A percentile compares a stretch with the other conserved stretches of the same genome.
Evolutionary conservation across 257 asterid species (phyloP).

Genomic region (Solanum peruvianum): DNA sequence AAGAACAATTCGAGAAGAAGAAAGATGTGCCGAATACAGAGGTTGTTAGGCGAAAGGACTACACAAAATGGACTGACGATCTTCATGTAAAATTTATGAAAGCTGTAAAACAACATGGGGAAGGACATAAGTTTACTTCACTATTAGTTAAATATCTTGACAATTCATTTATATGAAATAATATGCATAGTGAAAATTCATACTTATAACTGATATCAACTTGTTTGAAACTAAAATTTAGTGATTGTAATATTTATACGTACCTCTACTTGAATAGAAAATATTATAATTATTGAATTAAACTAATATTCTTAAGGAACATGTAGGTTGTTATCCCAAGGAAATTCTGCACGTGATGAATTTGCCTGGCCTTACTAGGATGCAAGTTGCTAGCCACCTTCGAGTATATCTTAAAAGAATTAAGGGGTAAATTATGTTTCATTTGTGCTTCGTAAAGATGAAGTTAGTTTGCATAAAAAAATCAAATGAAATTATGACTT

Average conservation of each 20-base stretch:
- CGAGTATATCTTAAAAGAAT: not conserved
- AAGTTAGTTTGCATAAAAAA: not conserved
- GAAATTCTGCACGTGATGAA: not conserved
- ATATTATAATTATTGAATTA: no score
- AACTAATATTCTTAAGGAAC: no score
- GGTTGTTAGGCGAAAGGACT: not conserved
- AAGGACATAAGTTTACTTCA: conserved; percentile 12
- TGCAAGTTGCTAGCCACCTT: conserved; percentile 28
- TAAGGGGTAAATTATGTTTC: not conserved
- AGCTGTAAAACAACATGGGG: conserved; percentile 12
- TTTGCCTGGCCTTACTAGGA: conserved; percentile 17
- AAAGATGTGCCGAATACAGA: not conserved
- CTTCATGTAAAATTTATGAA: conserved; percentile 13
- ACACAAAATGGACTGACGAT: conserved; percentile 12
- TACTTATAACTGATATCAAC: not conserved
- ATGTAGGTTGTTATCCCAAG: no score
- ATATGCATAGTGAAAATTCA: not conserved
- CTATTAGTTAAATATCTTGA: not conserved
- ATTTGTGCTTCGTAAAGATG: not conserved
- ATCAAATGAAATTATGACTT: not conserved
- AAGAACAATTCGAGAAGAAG: not conserved
- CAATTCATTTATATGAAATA: not conserved
- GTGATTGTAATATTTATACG: no score
- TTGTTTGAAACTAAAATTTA: not conserved
- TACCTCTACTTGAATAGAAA: no score